A percentile compares a stretch with the other conserved stretches of the same genome.
These are phyloP conservation scores for Mrakiaceae sp. DNA, from an alignment of 1,284 basidiomycete genomes.

Conservation along the genomic window DNA sequence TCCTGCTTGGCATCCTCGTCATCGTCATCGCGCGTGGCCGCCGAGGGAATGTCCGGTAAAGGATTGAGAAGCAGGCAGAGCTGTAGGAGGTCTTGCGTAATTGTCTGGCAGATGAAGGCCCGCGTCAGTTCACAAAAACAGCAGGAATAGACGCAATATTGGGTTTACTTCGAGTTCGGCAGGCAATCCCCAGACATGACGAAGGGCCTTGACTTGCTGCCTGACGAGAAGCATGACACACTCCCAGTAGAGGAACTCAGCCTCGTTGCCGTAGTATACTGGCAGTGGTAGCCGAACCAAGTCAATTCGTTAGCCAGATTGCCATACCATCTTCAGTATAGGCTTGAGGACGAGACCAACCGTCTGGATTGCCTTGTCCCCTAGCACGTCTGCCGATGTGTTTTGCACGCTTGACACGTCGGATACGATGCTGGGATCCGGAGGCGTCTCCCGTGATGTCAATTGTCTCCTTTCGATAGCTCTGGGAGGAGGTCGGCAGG, in stretches of 20 bases:
- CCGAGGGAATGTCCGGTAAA: conserved; percentile 43
- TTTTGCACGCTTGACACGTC: background rate
- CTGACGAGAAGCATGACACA: conserved; percentile 67
- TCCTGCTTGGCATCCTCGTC: too few species aligned
- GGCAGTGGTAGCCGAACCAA: conserved; percentile 3
- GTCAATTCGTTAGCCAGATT: conserved; percentile 26
- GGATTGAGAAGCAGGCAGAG: conserved; percentile 56
- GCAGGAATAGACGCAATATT: background rate
- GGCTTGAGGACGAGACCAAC: background rate
- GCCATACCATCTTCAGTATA: conserved; percentile 16
- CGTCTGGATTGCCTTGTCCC: background rate
- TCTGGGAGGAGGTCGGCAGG: conserved; percentile 35
- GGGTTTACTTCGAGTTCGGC: conserved; percentile 60
- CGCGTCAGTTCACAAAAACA: background rate
- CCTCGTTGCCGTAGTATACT: conserved; percentile 72
- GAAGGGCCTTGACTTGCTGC: conserved; percentile 57
- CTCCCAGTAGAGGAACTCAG: conserved; percentile 64
- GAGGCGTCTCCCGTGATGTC: conserved; percentile 49
- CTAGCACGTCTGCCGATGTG: conserved; percentile 49
- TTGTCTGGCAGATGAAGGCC: background rate
- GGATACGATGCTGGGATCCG: conserved; percentile 32
- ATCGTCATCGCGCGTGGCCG: too few species aligned
- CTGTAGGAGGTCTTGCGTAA: conserved; percentile 43
- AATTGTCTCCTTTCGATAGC: conserved; percentile 57
- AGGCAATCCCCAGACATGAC: conserved; percentile 56